Conservation (phyloP, 2,329 filamentous ascomycete species). For the Claviceps sp. region DNA sequence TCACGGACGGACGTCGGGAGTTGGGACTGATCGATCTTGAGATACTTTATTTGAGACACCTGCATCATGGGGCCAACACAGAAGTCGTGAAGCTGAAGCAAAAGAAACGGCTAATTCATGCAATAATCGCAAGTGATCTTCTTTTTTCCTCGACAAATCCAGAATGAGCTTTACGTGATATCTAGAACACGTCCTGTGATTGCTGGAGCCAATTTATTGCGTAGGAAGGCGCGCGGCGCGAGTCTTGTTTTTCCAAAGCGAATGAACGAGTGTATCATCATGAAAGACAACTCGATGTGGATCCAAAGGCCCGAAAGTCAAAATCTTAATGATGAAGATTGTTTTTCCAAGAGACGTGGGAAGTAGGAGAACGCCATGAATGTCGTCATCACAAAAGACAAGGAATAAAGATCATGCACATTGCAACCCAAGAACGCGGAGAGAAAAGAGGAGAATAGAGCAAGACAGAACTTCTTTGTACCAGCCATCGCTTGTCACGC, state of each 20-base stretch:
- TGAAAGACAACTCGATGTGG: neutral
- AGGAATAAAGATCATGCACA: neutral
- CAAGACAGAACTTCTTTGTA: neutral
- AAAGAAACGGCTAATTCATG: too few species aligned
- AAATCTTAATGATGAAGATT: too few species aligned
- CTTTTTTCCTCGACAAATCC: neutral
- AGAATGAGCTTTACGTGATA: neutral
- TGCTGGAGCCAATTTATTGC: neutral
- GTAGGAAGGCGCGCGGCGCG: neutral
- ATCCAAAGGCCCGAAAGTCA: neutral
- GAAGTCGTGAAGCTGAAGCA: too few species aligned
- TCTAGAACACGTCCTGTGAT: constrained; percentile 1
- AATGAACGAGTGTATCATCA: neutral
- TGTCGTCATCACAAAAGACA: neutral
- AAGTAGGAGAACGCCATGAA: neutral
- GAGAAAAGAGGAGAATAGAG: neutral
- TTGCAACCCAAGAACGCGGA: neutral
- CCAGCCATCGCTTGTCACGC: neutral
- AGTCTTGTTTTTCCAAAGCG: neutral
- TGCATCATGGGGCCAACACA: too few species aligned
- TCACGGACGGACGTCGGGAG: too few species aligned
- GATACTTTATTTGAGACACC: too few species aligned
- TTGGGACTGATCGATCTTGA: too few species aligned
- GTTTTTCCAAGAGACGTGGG: neutral
- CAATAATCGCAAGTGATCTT: neutral